Conservation (phyloP, 768 basidiomycete genomes). For the Tricholoma matsutake region DNA sequence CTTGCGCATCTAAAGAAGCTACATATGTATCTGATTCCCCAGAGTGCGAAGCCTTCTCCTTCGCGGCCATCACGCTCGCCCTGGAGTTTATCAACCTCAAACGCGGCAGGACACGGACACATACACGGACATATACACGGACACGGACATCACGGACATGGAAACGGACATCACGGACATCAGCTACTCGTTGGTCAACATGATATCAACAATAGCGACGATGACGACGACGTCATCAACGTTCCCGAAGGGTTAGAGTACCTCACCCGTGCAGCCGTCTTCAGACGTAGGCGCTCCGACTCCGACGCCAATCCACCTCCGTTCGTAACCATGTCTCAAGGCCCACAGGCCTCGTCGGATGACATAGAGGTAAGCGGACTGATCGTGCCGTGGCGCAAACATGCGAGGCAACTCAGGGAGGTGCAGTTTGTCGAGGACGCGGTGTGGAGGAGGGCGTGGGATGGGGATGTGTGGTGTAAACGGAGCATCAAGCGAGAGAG, state of each 20-base stretch:
- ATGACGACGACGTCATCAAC: background rate
- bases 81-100: background rate
- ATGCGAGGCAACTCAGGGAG: slow-evolving; percentile 35
- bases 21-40: slow-evolving; percentile 30
- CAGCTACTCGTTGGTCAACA: background rate
- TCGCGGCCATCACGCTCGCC: background rate
- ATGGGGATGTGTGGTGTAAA: slow-evolving; percentile 35
- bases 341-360: slow-evolving; percentile 13
- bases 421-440: slow-evolving; percentile 39
- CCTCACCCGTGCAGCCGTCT: background rate
- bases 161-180: background rate
- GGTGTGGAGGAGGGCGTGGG: slow-evolving; percentile 36
- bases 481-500: background rate
- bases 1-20: slow-evolving; percentile 36
- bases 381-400: slow-evolving; percentile 42
- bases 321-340: background rate
- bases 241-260: background rate
- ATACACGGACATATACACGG: background rate
- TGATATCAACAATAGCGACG: background rate
- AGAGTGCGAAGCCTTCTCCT: background rate
- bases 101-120: background rate
- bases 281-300: background rate
- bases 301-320: background rate
- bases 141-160: background rate
- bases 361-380: slow-evolving; percentile 33